These are phyloP conservation scores for Trypanosoma melophagium DNA, from an alignment of 208 protist species.

Conservation along the genomic window DNA sequence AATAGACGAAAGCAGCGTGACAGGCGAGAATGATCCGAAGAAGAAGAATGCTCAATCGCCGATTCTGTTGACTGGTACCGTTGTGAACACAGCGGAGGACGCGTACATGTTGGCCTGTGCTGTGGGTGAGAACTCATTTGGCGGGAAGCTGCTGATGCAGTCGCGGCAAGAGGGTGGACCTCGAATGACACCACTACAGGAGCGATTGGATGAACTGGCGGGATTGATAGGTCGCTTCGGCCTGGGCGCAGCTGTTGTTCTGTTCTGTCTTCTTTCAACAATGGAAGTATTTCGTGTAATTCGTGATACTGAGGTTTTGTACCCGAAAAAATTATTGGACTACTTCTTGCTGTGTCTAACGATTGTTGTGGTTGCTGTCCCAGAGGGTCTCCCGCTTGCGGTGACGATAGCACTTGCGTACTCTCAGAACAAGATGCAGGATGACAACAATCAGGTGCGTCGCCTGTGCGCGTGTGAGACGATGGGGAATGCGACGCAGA, in stretches of 20 bases:
- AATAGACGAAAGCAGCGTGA: slow-evolving; percentile 93
- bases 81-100: slow-evolving; percentile 85
- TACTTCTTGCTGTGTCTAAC: slow-evolving; percentile 93
- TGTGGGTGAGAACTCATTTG: slow-evolving; percentile 92
- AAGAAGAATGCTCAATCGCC: slow-evolving; percentile 67
- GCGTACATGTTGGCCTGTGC: slow-evolving; percentile 89
- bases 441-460: slow-evolving; percentile 99
- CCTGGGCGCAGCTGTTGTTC: slow-evolving; percentile 63
- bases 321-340: slow-evolving; percentile 58
- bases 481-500: slow-evolving; percentile 96
- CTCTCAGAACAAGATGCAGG: slow-evolving; percentile 97
- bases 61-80: slow-evolving; percentile 89
- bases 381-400: slow-evolving; percentile 96
- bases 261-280: slow-evolving; percentile 55
- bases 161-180: slow-evolving; percentile 41
- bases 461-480: slow-evolving; percentile 97
- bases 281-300: slow-evolving; percentile 52
- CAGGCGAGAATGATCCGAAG: slow-evolving; percentile 90
- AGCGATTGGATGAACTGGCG: slow-evolving; percentile 89
- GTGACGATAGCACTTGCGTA: slow-evolving; percentile 98
- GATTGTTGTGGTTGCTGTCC: slow-evolving; percentile 97
- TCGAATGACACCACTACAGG: slow-evolving; percentile 92
- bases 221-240: slow-evolving; percentile 90
- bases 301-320: slow-evolving; percentile 22
- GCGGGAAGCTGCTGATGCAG: slow-evolving; percentile 88